A percentile compares a stretch with the other conserved stretches of the same genome.
These are phyloP conservation scores for Trichoderma sp. DNA, from an alignment of 2,329 filamentous ascomycete species.

Conservation along the genomic window DNA sequence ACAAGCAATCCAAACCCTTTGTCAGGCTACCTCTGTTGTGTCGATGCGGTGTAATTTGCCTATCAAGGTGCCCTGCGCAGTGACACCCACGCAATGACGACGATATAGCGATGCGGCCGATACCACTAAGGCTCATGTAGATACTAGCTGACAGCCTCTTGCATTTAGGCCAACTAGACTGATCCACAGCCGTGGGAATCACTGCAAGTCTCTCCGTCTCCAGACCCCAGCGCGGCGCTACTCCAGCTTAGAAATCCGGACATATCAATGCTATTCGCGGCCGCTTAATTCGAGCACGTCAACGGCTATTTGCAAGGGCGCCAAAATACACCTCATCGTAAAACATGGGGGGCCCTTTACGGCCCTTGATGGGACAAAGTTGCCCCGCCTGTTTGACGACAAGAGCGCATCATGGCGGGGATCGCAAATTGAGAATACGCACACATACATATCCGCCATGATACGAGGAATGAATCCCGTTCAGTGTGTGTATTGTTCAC, in stretches of 20 bases:
- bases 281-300: background rate
- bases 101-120: background rate
- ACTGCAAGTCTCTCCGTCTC: conserved; percentile 13
- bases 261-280: conserved; percentile 11
- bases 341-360: background rate
- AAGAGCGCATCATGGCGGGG: background rate
- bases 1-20: background rate
- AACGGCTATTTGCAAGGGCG: conserved; percentile 5
- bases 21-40: background rate
- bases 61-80: background rate
- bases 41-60: background rate
- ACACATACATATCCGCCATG: no score
- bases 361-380: background rate
- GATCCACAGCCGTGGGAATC: conserved; percentile 1
- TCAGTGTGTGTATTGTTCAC: background rate
- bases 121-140: no score
- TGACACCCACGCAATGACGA: background rate
- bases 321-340: background rate
- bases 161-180: background rate
- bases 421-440: background rate
- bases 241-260: conserved; percentile 22
- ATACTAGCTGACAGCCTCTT: background rate
- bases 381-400: conserved; percentile 6
- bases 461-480: no score
- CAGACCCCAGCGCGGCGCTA: background rate